phyloP scores from a whole-genome alignment of 2,329 filamentous ascomycete genomes.

The Aureobasidium sp. region DNA sequence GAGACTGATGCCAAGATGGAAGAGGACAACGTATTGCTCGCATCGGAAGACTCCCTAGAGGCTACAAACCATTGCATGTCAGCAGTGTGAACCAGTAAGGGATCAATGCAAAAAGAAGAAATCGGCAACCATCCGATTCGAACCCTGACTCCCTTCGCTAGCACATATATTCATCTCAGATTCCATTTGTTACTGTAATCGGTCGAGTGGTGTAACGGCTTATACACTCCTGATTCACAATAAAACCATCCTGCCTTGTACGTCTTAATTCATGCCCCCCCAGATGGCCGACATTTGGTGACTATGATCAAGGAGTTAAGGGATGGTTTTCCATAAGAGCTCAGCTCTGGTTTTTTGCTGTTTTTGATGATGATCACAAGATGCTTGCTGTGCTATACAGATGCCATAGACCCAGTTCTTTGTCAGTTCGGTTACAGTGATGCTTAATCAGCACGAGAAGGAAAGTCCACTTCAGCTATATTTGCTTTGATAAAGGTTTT shows the following conservation, averaged over 20 bases:
- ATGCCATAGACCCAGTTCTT: no score
- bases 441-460: no score
- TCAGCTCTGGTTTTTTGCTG: background rate
- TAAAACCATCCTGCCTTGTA: background rate
- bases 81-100: no score
- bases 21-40: no score
- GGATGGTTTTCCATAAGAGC: background rate
- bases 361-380: background rate
- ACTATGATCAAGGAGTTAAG: background rate
- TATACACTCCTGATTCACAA: background rate
- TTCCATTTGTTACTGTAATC: background rate
- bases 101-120: no score
- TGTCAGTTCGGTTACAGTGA: no score
- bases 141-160: background rate
- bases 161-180: background rate
- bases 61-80: no score
- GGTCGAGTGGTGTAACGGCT: background rate
- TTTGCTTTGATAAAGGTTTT: no score
- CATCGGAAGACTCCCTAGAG: no score
- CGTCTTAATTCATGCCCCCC: background rate
- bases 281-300: background rate
- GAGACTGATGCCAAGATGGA: no score
- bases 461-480: no score
- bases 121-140: background rate
- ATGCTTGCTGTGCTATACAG: no score